phyloP scores from a whole-genome alignment of 1,139 yeast species.

The Yamadazyma sp. region DNA sequence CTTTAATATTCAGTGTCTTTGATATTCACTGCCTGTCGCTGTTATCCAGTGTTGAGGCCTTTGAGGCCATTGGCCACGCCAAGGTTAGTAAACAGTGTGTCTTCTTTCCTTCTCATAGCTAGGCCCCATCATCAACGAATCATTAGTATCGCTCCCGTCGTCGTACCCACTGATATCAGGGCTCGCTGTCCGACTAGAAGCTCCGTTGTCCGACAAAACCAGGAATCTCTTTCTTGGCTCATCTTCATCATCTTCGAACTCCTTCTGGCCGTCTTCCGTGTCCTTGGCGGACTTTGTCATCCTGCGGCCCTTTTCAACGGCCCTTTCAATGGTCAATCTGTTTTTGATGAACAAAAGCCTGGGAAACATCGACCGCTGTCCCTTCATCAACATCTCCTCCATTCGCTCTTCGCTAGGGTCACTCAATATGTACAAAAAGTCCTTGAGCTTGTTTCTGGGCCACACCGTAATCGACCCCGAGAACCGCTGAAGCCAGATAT shows the following conservation, averaged over 20 bases:
- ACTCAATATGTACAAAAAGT: slow-evolving; percentile 63
- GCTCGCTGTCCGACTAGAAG: slow-evolving; percentile 16
- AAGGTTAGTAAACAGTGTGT: slow-evolving; percentile 3
- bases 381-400: slow-evolving; percentile 56
- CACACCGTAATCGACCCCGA: slow-evolving; percentile 76
- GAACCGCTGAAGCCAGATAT: slow-evolving; percentile 70
- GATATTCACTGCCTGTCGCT: too few relatives aligned
- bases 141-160: slow-evolving; percentile 1
- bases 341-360: slow-evolving; percentile 63
- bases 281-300: slow-evolving; percentile 15
- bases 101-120: slow-evolving; percentile 2
- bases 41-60: too few relatives aligned
- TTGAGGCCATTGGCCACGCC: too few relatives aligned
- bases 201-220: slow-evolving; percentile 10
- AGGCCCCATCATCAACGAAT: slow-evolving; percentile 1
- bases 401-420: slow-evolving; percentile 66
- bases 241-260: slow-evolving; percentile 6
- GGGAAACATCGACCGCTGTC: slow-evolving; percentile 69
- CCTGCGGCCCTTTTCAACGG: slow-evolving; percentile 53
- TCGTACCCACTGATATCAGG: slow-evolving; percentile 12
- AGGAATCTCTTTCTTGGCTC: slow-evolving; percentile 16
- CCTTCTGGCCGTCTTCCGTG: not conserved
- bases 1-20: too few relatives aligned
- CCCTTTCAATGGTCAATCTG: slow-evolving; percentile 61
- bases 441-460: slow-evolving; percentile 62